Base-by-base conservation (phyloP, 2,329 filamentous ascomycete genomes). In the Fusarium mangiferae region DNA sequence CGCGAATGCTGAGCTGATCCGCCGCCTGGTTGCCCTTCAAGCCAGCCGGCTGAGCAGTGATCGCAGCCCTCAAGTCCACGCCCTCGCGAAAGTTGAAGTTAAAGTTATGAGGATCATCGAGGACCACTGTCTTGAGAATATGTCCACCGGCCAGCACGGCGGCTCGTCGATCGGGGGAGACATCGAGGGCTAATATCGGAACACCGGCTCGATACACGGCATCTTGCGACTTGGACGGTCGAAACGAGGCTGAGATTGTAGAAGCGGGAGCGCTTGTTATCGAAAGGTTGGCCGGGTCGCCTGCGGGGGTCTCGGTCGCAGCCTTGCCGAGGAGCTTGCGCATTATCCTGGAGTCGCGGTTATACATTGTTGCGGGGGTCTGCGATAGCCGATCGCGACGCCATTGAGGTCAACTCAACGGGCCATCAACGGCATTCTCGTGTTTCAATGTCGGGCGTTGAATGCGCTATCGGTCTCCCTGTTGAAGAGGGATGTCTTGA, bases 1-100 rank as follows among this genome's bases (percentile, higher is more conserved):
- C 89, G 74, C 88, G 87, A 71, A 92, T 91, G 41, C 90, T 90
- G 55, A 92, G 84, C 79, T 91, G 90, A 68, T 92, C 90, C 24
- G 82, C 81, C 14, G 78, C 80, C 26, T 82, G 81, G 56, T 81
- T 85, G 11, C 81, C 81, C 59, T 85, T 85, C 51, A 83, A 82
- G 0, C 77, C 78, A 33, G 86, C 81, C 9, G 84, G 79, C 55
- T 85, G 82, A 66, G 86, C 83, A 20, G 84, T 84, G 65, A 92
- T 90, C 24, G 87, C 83, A 20, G 87, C 84, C 62, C 90, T 87
- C 66, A 92, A 77, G 76, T 92, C 90, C 66, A 90, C 78, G 14
- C 88, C 88, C 26, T 92, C 90, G 45, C 82, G 84, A 66, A 91
- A 85, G 30, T 80, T 82, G 38, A 86, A 82, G 75, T 78, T 78